Evolutionary conservation across 1,284 basidiomycete genomes (phyloP).

Genomic region (Boletellus deceptivus): DNA sequence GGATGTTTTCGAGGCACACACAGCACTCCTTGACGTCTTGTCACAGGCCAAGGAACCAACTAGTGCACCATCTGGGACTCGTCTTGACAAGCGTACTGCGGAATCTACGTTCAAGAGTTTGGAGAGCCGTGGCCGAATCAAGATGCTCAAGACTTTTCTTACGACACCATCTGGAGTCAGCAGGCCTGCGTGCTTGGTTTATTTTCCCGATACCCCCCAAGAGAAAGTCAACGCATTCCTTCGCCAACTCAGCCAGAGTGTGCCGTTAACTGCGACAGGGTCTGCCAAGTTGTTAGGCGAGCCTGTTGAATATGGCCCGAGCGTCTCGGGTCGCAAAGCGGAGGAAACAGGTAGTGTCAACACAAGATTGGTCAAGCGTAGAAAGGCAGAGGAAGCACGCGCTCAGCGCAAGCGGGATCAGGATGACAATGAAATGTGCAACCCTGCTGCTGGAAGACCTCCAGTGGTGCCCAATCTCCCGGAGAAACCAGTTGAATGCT

Average conservation of each 20-base stretch:
- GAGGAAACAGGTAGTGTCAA: constrained; percentile 41
- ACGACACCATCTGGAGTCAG: constrained; percentile 50
- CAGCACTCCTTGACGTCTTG: constrained; percentile 54
- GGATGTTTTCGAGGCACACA: constrained; percentile 65
- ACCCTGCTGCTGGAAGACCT: constrained; percentile 30
- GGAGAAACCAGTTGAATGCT: constrained; percentile 52
- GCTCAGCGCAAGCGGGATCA: constrained; percentile 60
- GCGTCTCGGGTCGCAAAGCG: constrained; percentile 22
- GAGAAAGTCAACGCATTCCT: constrained; percentile 55
- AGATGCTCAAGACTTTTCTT: constrained; percentile 60
- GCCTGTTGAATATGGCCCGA: constrained; percentile 51
- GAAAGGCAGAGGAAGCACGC: constrained; percentile 56
- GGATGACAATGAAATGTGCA: constrained; percentile 36
- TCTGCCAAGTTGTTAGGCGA: constrained; percentile 49
- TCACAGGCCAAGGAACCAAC: constrained; percentile 58
- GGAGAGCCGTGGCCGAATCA: constrained; percentile 62
- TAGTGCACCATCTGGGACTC: constrained; percentile 63
- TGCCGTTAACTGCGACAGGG: constrained; percentile 33
- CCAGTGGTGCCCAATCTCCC: constrained; percentile 41
- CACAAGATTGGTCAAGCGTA: constrained; percentile 49
- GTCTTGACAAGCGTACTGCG: constrained; percentile 72
- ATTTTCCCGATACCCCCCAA: constrained; percentile 54
- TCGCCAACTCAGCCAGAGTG: constrained; percentile 43
- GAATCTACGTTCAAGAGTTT: constrained; percentile 56
- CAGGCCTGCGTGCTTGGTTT: constrained; percentile 57